phyloP scores from a whole-genome alignment of 768 basidiomycete genomes.

The Fibroporia radiculosa region DNA sequence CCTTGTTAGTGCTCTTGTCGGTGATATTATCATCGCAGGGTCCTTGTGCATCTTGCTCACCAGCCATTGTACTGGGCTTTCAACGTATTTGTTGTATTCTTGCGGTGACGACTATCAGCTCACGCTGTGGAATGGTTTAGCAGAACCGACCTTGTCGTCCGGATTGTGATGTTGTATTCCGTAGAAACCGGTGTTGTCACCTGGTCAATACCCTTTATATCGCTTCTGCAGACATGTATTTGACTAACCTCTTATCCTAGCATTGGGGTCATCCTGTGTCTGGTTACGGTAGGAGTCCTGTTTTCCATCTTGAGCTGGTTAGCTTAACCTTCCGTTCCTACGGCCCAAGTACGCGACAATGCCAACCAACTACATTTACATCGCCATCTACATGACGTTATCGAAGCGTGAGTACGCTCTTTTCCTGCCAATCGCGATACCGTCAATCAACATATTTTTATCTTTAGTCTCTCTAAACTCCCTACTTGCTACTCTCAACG shows the following conservation, averaged over 20 bases:
- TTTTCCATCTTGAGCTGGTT: background rate
- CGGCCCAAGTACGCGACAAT: conserved; percentile 18
- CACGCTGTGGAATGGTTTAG: background rate
- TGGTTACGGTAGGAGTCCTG: conserved; percentile 11
- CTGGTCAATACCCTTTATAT: conserved; percentile 8
- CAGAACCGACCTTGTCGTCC: conserved; percentile 16
- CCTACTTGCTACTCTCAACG: conserved; percentile 14
- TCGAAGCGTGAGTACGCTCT: conserved; percentile 16
- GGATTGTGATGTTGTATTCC: conserved; percentile 17
- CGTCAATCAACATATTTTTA: background rate
- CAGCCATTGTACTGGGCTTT: background rate
- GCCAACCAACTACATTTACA: conserved; percentile 18
- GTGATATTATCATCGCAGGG: background rate
- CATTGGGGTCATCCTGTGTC: conserved; percentile 13
- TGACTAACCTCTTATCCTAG: conserved; percentile 4
- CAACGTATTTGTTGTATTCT: background rate
- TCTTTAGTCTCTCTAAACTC: conserved; percentile 11
- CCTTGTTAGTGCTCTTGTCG: background rate
- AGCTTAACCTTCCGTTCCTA: no score
- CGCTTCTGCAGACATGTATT: background rate
- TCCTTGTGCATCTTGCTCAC: background rate
- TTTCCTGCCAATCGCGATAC: background rate
- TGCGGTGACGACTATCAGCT: background rate
- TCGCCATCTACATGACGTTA: conserved; percentile 18
- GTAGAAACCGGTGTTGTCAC: conserved; percentile 20